phyloP scores from a whole-genome alignment of 2,329 filamentous ascomycete species.

The Fusarium fujikuroi region DNA sequence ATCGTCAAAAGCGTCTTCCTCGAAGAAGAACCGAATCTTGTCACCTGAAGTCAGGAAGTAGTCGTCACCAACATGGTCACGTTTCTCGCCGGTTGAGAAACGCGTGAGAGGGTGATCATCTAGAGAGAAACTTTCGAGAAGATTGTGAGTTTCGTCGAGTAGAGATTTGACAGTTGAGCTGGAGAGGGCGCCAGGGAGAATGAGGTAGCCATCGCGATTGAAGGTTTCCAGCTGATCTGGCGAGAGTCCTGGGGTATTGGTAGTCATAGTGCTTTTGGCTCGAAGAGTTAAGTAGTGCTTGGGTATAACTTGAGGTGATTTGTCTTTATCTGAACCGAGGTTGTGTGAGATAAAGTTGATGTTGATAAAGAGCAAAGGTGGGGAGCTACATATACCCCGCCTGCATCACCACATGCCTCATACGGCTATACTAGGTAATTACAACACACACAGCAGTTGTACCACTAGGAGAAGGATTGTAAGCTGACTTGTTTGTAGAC shows the following conservation, averaged over 20 bases:
- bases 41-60: constrained; percentile 94
- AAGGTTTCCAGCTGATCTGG: constrained; percentile 77
- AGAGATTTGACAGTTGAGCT: constrained; percentile 73
- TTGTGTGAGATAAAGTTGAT: constrained; percentile 21
- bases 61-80: constrained; percentile 86
- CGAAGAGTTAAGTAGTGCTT: no score
- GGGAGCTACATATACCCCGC: constrained; percentile 37
- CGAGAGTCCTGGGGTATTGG: constrained; percentile 66
- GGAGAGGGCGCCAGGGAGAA: constrained; percentile 81
- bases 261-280: constrained; percentile 19
- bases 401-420: constrained; percentile 24
- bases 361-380: constrained; percentile 28
- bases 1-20: constrained; percentile 86
- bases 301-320: not conserved
- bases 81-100: constrained; percentile 85
- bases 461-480: not conserved
- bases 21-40: constrained; percentile 96
- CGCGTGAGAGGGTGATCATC: constrained; percentile 89
- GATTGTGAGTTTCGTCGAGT: constrained; percentile 76
- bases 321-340: constrained; percentile 1
- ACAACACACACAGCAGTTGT: not conserved
- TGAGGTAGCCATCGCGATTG: constrained; percentile 86
- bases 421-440: not conserved
- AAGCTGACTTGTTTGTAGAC: not conserved
- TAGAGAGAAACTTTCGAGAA: constrained; percentile 82